Evolutionary conservation across 331 rosid species (phyloP).

Genomic region (Rhamnella rubrinervis): DNA sequence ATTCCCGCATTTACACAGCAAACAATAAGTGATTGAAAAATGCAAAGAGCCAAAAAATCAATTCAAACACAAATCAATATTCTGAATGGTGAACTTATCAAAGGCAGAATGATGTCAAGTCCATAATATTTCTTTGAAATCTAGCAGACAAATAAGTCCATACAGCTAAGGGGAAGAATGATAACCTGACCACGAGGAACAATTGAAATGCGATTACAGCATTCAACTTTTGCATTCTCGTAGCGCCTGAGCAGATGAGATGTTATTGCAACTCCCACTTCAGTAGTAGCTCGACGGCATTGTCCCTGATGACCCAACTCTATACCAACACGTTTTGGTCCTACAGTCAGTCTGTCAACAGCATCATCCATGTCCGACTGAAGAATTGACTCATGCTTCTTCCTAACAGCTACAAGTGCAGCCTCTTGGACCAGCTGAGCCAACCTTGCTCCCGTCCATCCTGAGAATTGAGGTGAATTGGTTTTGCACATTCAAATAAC

Average conservation of each 20-base stretch:
- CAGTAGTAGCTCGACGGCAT: conserved; percentile 92
- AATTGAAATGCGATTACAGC: conserved; percentile 86
- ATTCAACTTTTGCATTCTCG: conserved; percentile 81
- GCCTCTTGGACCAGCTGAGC: conserved; percentile 98
- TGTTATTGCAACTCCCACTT: conserved; percentile 88
- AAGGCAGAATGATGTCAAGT: not conserved
- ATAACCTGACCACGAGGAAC: conserved; percentile 97
- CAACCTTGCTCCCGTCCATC: conserved; percentile 95
- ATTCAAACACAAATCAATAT: conserved; percentile 2
- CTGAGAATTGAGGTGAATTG: conserved; percentile 36
- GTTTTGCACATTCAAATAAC: conserved; percentile 27
- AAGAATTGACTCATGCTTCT: conserved; percentile 73
- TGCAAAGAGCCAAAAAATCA: conserved; percentile 2
- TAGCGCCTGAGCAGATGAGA: conserved; percentile 86
- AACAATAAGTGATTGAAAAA: not conserved
- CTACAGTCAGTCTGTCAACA: conserved; percentile 91
- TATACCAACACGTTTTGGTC: conserved; percentile 78
- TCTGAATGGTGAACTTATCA: not conserved
- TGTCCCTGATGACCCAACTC: conserved; percentile 85
- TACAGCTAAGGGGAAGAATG: conserved; percentile 38
- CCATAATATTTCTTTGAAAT: no score
- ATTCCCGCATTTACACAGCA: conserved; percentile 16
- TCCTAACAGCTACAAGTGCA: conserved; percentile 97
- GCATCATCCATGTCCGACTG: conserved; percentile 96
- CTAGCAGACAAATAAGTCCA: no score